Conservation (phyloP, 495 filamentous ascomycete genomes). For the Aspergillus steynii region DNA sequence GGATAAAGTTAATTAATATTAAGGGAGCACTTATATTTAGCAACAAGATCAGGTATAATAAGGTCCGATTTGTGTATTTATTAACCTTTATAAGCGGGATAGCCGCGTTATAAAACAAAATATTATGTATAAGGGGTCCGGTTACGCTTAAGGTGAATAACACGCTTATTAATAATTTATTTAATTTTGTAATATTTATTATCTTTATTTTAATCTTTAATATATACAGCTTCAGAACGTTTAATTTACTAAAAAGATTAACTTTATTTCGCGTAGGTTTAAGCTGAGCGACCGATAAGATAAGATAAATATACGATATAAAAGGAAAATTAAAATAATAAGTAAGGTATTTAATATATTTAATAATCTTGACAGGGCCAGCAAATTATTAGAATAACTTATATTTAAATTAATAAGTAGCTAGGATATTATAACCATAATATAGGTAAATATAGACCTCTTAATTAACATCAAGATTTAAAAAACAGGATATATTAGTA, state of each 20-base stretch:
- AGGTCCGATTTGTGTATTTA: not conserved
- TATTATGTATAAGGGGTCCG: not conserved
- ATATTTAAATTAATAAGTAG: not conserved
- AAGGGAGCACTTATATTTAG: no score
- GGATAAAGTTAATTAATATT: no score
- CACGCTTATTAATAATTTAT: not conserved
- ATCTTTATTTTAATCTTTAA: not conserved
- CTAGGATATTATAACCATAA: not conserved
- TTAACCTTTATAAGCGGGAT: not conserved
- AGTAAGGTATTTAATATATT: slow-evolving; percentile 1
- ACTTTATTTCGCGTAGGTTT: not conserved
- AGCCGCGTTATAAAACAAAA: not conserved
- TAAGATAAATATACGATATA: slow-evolving; percentile 3
- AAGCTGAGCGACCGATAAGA: not conserved
- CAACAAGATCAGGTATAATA: not conserved
- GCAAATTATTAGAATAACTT: not conserved
- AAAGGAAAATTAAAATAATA: slow-evolving; percentile 3
- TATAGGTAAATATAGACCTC: not conserved
- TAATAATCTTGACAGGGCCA: not conserved
- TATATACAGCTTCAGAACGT: not conserved
- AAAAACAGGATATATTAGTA: not conserved
- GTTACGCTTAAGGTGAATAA: not conserved
- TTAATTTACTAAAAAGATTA: not conserved
- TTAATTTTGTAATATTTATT: not conserved
- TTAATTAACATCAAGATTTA: not conserved